Conservation (phyloP, 192 early-diverging fungal genomes). For the Borealophlyctis nickersoniae region DNA sequence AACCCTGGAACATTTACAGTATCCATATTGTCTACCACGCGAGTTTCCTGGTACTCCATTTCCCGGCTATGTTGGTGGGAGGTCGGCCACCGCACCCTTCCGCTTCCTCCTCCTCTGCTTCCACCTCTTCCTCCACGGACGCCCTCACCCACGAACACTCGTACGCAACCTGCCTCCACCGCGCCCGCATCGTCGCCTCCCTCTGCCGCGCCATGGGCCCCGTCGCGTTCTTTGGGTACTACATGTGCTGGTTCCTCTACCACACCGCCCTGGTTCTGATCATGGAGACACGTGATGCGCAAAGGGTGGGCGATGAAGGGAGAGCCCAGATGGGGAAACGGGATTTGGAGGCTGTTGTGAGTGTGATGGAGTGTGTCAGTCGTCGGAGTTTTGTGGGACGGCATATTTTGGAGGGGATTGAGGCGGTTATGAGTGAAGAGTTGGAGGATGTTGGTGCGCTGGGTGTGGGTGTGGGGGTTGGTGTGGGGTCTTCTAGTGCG, state of each 20-base stretch:
- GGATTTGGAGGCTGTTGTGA: background rate
- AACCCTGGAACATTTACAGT: background rate
- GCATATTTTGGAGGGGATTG: background rate
- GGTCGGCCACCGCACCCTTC: background rate
- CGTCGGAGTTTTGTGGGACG: background rate
- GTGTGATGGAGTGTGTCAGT: background rate
- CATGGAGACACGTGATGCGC: background rate
- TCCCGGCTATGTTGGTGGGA: background rate
- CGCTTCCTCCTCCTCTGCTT: background rate
- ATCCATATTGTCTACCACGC: background rate
- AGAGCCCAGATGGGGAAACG: background rate
- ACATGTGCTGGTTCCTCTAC: background rate
- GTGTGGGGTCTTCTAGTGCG: background rate
- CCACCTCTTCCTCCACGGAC: background rate
- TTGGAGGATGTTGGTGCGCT: background rate
- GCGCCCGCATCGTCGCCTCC: background rate
- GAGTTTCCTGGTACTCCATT: background rate
- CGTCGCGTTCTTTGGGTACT: background rate
- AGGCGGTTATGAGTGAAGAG: background rate
- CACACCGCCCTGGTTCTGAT: background rate
- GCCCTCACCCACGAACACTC: background rate
- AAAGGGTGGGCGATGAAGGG: background rate
- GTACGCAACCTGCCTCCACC: background rate
- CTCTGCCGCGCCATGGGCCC: background rate
- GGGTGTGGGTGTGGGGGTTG: background rate